phyloP scores from a whole-genome alignment of 192 early-diverging fungal genomes.

The Backusella parvicylindrica region DNA sequence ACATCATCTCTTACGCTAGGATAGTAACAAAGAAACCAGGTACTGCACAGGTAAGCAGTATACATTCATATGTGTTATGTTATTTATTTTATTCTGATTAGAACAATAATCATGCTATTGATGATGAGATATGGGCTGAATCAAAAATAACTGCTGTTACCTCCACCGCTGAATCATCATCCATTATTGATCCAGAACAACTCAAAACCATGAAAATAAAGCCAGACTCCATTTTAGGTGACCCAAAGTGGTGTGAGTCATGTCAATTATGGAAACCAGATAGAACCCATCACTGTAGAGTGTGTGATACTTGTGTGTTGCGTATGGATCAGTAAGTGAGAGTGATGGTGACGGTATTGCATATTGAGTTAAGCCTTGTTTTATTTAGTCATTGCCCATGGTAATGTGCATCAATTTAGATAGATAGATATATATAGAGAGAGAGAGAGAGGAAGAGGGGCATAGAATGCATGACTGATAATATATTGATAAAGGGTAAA shows the following conservation, averaged over 20 bases:
- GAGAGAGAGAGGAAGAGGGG: no score
- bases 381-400: slow-evolving; percentile 39
- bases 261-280: slow-evolving; percentile 53
- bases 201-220: background rate
- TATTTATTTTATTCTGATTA: background rate
- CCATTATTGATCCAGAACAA: background rate
- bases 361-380: background rate
- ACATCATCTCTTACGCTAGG: slow-evolving; percentile 39
- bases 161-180: background rate
- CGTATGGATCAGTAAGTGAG: slow-evolving; percentile 53
- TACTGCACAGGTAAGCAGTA: slow-evolving; percentile 18
- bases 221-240: slow-evolving; percentile 1
- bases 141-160: background rate
- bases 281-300: slow-evolving; percentile 51
- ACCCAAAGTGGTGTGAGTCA: slow-evolving; percentile 32
- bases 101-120: background rate
- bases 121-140: background rate
- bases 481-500: slow-evolving; percentile 40
- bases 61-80: no score
- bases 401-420: slow-evolving; percentile 9
- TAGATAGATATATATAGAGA: no score
- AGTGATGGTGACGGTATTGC: background rate
- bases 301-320: slow-evolving; percentile 48
- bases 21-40: slow-evolving; percentile 41
- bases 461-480: no score